Percentiles rank a stretch among this genome's conserved stretches.
Conservation (phyloP, 495 filamentous ascomycete species). For the Cryomyces minteri region DNA sequence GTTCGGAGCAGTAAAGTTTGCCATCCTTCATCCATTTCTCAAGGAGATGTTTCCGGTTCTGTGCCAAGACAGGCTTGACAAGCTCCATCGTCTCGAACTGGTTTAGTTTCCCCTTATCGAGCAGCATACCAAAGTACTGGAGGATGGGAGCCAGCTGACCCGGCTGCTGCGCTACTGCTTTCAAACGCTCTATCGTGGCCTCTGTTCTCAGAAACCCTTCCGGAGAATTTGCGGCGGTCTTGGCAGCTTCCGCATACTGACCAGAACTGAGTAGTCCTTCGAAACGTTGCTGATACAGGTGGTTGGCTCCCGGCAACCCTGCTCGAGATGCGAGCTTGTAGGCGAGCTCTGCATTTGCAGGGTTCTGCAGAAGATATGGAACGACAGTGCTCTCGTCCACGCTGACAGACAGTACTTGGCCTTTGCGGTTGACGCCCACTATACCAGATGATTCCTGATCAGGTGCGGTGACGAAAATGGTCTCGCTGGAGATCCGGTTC, state of each 20-base stretch:
- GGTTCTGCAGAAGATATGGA: slow-evolving; percentile 86
- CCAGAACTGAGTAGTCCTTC: slow-evolving; percentile 59
- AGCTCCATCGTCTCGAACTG: slow-evolving; percentile 86
- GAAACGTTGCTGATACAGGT: slow-evolving; percentile 85
- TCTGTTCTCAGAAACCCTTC: slow-evolving; percentile 86
- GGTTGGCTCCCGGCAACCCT: slow-evolving; percentile 85
- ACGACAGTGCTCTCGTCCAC: slow-evolving; percentile 84
- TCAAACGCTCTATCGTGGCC: slow-evolving; percentile 89
- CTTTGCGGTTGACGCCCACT: slow-evolving; percentile 91
- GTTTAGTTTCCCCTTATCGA: slow-evolving; percentile 89
- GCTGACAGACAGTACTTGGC: slow-evolving; percentile 83
- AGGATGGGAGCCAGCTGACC: slow-evolving; percentile 82
- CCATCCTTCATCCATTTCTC: slow-evolving; percentile 96
- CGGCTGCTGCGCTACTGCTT: slow-evolving; percentile 54
- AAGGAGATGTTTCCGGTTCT: slow-evolving; percentile 85
- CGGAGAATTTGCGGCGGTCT: slow-evolving; percentile 89
- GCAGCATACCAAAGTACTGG: slow-evolving; percentile 92
- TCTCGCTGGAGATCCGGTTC: slow-evolving; percentile 98
- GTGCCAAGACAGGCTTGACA: slow-evolving; percentile 74
- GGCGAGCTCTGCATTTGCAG: slow-evolving; percentile 75
- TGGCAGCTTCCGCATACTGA: slow-evolving; percentile 75
- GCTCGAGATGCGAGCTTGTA: slow-evolving; percentile 91
- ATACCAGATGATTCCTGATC: slow-evolving; percentile 76
- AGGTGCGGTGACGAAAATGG: slow-evolving; percentile 83
- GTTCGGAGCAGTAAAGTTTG: slow-evolving; percentile 88